Evolutionary conservation across 139 green algal genomes (phyloP), one percentile per base, ranked within the genome.

Genomic region (Micromonas commoda): DNA sequence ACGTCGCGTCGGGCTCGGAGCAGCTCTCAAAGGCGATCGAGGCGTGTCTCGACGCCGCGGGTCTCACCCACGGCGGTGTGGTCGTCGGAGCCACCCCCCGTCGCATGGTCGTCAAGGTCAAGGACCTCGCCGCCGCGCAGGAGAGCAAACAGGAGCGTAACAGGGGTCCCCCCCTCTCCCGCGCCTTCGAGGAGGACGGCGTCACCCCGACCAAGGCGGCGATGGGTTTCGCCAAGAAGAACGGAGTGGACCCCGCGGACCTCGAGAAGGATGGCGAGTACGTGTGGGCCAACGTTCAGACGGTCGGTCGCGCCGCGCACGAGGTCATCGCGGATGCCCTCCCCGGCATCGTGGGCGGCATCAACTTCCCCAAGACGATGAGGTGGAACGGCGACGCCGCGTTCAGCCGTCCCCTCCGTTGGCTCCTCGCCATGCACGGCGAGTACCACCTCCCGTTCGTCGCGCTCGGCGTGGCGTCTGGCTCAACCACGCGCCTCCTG

Each of bases 221-320:
- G 65, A 74, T 92, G 64, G 95, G 95, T 32, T 99, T 98, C 83
- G 96, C 89, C 82, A 88, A 82, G 39, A 98, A 97, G 84, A 77
- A 69, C 52, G 53, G 31, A 16, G 71, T 77, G 3, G 81, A 77
- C 6, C 28, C 64, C 0, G 86, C 92, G 77, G 82, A 85, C 0
- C 92, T 97, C 74, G 84, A 83, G 51, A 97, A 97, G 84, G 93
- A 92, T 2, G 86, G 89, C 37, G 93, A 98, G 84, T 99, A 98
- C 81, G 87, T 94, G 28, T 98, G 81, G 65, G 94, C 85, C 26
- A 82, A 76, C 1, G 85, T 96, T 6, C 82, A 73, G 32, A 52
- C 61, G 4, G 34, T 38, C 45, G 81, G 83, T 0, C 61, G 64
- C 1, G 34, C 84, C 16, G 72, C 80, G 26, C 68, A 5, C 2